Base-by-base conservation (phyloP, 805 yeast species). In the Pichia cabralensis region DNA sequence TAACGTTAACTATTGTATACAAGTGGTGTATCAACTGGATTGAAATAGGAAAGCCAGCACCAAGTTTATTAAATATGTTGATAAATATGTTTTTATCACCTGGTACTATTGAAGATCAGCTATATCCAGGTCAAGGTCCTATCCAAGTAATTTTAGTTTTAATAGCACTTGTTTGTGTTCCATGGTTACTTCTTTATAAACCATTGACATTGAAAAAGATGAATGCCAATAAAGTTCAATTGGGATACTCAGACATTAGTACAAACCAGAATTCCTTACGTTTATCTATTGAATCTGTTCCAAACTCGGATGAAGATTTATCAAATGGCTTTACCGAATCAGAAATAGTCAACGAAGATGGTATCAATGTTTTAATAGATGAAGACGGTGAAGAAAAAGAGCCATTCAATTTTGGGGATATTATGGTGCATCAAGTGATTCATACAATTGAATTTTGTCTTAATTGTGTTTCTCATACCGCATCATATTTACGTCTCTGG, bases 361-460 rank as follows among this genome's bases (percentile, higher is more conserved):
- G 29, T 7, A 20, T 38, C 18, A 19, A 28, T 14, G 23, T 22
- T 21, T 22, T 39, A 4, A 41, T 40, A 13, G 43, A 46, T 16
- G 54, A 45, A n/a, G 48, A 44, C 21, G 64, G 57, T 2, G 65
- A 60, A 30, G 66, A 58, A 27, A 66, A 62, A 35, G 69, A 61
- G 17, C 64, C 55, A 31, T 60, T 63, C 34, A 55, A 55, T 18
- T 72, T 79, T 52, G 80, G 84, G 34, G 88, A 80, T 49, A 63
- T 80, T 15, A 73, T 80, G 64, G 78, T 80, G 42, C 84, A 80
- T 50, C 88, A 80, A 55, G 86, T 80, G 22, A 80, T 80, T 45
- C 85, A 80, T 52, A 80, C 88, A 3, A 80, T 80, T 54, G 88
- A 80, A 52, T 80, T 80, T 54, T 80, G 88, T 51, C 65, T 80